Percentiles rank a stretch among this genome's conserved stretches.
phyloP scores from a whole-genome alignment of 306 rosid species.

The Dicorynia guianensis region DNA sequence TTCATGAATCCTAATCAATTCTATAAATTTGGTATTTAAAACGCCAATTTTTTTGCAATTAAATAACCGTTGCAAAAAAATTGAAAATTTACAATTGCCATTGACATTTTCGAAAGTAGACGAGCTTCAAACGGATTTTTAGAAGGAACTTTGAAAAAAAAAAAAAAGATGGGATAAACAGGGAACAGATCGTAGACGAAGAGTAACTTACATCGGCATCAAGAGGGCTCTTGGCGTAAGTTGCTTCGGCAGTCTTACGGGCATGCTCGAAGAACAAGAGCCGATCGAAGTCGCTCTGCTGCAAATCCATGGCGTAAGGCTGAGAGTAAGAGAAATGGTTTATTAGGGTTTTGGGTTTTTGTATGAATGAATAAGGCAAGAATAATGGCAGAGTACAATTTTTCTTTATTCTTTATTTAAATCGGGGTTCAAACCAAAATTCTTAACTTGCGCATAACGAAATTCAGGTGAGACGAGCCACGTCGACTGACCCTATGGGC shows the following conservation, averaged over 20 bases:
- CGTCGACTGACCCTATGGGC: too few species aligned
- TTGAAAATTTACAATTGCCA: neutral
- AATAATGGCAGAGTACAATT: too few species aligned
- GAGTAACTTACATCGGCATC: slow-evolving; percentile 60
- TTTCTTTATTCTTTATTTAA: too few species aligned
- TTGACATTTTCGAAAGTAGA: neutral
- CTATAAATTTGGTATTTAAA: neutral
- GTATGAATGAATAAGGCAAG: neutral
- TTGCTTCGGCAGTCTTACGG: slow-evolving; percentile 62
- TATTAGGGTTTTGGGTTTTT: slow-evolving; percentile 33
- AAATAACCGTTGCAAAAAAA: neutral
- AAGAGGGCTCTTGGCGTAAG: slow-evolving; percentile 54
- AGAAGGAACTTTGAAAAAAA: neutral
- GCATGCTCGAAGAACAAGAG: slow-evolving; percentile 68
- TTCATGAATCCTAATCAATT: neutral
- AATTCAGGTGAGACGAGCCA: too few species aligned
- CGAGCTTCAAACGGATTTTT: neutral
- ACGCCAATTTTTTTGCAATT: neutral
- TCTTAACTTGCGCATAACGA: too few species aligned
- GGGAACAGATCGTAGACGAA: neutral
- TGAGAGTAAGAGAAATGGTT: neutral
- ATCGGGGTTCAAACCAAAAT: too few species aligned
- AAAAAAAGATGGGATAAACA: neutral
- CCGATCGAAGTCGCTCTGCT: slow-evolving; percentile 65
- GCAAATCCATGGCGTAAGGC: slow-evolving; percentile 57